These are phyloP conservation scores for Epichloe aotearoae DNA, from an alignment of 2,329 filamentous ascomycete species.

Conservation along the genomic window DNA sequence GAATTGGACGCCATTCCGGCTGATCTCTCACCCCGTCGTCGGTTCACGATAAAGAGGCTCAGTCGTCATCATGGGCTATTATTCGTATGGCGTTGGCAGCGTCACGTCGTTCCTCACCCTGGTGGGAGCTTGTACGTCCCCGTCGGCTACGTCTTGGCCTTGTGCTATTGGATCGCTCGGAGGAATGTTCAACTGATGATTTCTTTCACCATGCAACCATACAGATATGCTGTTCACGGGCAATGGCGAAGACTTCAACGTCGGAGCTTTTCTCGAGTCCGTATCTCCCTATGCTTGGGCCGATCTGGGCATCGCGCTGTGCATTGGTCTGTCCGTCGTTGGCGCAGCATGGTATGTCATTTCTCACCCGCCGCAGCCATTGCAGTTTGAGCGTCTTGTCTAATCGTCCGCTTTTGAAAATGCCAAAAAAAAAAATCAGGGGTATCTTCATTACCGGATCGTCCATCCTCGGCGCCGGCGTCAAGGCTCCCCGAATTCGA, in stretches of 20 bases:
- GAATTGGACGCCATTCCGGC: not conserved
- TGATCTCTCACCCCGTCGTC: not conserved
- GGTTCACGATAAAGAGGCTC: not conserved
- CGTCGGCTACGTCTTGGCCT: too few relatives aligned
- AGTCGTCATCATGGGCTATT: slow-evolving; percentile 50
- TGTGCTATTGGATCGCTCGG: not conserved
- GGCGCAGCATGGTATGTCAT: slow-evolving; percentile 82
- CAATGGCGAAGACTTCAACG: slow-evolving; percentile 91
- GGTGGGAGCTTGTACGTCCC: slow-evolving; percentile 61
- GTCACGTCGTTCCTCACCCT: slow-evolving; percentile 55
- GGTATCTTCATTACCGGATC: slow-evolving; percentile 98
- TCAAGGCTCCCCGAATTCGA: slow-evolving; percentile 85
- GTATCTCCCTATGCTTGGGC: slow-evolving; percentile 94
- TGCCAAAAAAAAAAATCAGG: slow-evolving; percentile 36
- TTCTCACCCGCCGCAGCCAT: slow-evolving; percentile 11
- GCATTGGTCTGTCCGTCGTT: slow-evolving; percentile 91
- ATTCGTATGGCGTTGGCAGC: slow-evolving; percentile 57
- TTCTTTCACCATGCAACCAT: slow-evolving; percentile 24
- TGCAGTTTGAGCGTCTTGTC: slow-evolving; percentile 1
- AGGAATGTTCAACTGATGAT: not conserved
- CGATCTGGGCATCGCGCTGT: slow-evolving; percentile 76
- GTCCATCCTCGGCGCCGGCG: slow-evolving; percentile 91
- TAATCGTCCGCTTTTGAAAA: not conserved
- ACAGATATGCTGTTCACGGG: slow-evolving; percentile 98
- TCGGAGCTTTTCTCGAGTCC: slow-evolving; percentile 87